Evolutionary conservation across 257 asterid genomes (phyloP).

Genomic region (Echites panduratus): DNA sequence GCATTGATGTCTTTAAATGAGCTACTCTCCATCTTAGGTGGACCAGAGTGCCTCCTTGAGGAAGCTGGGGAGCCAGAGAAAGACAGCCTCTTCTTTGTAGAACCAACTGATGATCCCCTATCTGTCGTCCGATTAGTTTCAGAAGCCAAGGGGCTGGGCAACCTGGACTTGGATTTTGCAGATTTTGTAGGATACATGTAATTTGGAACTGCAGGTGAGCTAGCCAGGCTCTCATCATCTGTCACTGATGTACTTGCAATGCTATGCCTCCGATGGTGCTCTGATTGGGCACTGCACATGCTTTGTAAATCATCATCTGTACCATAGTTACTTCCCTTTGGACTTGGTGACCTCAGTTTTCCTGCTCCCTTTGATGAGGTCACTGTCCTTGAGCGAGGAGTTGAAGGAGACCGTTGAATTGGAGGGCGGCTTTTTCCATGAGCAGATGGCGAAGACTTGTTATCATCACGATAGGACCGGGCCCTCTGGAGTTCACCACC

Average conservation of each 20-base stretch:
- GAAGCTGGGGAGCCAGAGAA: slow-evolving; percentile 47
- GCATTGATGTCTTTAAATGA: slow-evolving; percentile 20
- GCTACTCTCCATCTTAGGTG: slow-evolving; percentile 24
- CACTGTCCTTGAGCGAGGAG: slow-evolving; percentile 42
- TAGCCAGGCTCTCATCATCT: slow-evolving; percentile 73
- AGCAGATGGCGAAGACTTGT: slow-evolving; percentile 36
- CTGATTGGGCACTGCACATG: slow-evolving; percentile 49
- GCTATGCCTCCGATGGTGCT: slow-evolving; percentile 57
- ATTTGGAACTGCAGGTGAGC: slow-evolving; percentile 56
- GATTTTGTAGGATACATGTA: slow-evolving; percentile 70
- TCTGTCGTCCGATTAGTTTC: slow-evolving; percentile 41
- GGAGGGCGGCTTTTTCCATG: slow-evolving; percentile 37
- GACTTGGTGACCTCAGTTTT: slow-evolving; percentile 31
- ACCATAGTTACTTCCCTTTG: slow-evolving; percentile 31
- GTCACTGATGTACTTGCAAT: slow-evolving; percentile 55
- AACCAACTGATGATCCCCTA: slow-evolving; percentile 27
- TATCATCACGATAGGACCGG: slow-evolving; percentile 13
- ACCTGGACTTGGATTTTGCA: slow-evolving; percentile 50
- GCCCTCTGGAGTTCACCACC: slow-evolving; percentile 5
- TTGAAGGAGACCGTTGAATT: slow-evolving; percentile 58
- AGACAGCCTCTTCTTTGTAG: slow-evolving; percentile 52
- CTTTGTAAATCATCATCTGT: slow-evolving; percentile 66
- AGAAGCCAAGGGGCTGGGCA: slow-evolving; percentile 42
- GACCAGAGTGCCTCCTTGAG: slow-evolving; percentile 35
- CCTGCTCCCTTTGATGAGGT: slow-evolving; percentile 4